Evolutionary conservation across 129 eudicot species (phyloP), one percentile per base, ranked within the genome.

Genomic region (Dittrichia graveolens): DNA sequence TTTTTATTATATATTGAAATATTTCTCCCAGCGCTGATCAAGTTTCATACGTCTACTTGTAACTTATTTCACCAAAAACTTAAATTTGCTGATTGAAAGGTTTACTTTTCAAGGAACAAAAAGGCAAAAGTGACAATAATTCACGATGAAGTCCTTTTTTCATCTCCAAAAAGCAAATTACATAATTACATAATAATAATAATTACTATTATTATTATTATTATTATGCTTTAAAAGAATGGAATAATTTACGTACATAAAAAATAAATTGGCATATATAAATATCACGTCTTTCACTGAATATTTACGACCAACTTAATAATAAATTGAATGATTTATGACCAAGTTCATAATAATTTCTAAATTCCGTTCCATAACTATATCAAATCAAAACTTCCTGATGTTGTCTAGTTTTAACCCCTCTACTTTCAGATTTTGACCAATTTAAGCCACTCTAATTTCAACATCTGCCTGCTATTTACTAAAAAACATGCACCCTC

Each of bases 401-500:
- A 5, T 57, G 40, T 12, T 56, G 10, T 34, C n/a, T 15, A 39
- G 3, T 6, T 37, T 38, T 8, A 50, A 15, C 48, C 49, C 18
- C 39, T 39, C 49, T 74, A 73, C 5, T 53, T 52, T 65, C n/a
- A 64, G 13, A 52, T 65, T 24, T 8, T 44, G 35, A 49, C 39
- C 35, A 64, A 24, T 6, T 37, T 38, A 9, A 50, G 9, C 48
- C 48, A 10, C 38, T 49, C 49, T 74, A 73, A 5, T 53, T 52
- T 65, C 9, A 52, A 9, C 41, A 53, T 24, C 8, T 44, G 35
- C 50, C 39, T 16, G 53, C 24, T 44, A 44, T 44, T 41, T 31
- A 54, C 31, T 37, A 61, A 54, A 73, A 64, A 76, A 81, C 85
- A 89, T 82, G 83, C 87, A 79, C 87, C 89, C 85, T 86, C 82